Evolutionary conservation across 2,329 filamentous ascomycete species (phyloP), one percentile per base, ranked within the genome.

Genomic region (Fusarium virguliforme): DNA sequence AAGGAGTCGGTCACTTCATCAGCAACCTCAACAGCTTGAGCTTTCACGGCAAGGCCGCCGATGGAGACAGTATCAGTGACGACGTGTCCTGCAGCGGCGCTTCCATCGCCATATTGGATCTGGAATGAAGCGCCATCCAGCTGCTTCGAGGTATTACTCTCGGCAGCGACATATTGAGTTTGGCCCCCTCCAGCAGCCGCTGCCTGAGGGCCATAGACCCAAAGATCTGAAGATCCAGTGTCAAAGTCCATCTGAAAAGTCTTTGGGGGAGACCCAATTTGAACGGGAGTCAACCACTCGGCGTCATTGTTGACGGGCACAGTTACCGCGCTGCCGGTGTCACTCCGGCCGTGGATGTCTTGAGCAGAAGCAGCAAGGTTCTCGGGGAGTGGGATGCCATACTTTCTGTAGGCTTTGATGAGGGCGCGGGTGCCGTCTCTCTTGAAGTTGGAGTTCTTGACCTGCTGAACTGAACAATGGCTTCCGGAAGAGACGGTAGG

Each of bases 201-300:
- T 38, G 81, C 85, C 63, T 83, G 81, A 24, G 83, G 80, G 51
- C 82, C 84, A 72, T 85, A 85, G 1, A 86, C 84, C 84, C 84
- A 85, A 18, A 85, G 76, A 57, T 86, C 83, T 4, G 83, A 82
- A 1, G 83, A 85, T 0, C 84, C 84, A 0, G 84, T 85, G 54
- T 85, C 83, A 43, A 85, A 81, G 66, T 84, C 81, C 53, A 85
- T 75, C 32, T 81, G 79, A 34, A 85, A 76, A 1, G 79, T 82
- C 69, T 82, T 81, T 9, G 82, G 75, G 4, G 83, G 83, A 6
- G 81, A 82, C 9, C 83, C 83, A 24, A 85, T 82, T 37, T 80
- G 75, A 7, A 84, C 81, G 4, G 81, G 80, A 2, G 79, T 78
- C 34, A 83, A 68, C 70, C 81, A 84, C 70, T 83, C 82, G 32